Base-by-base conservation (phyloP, 2,329 filamentous ascomycete genomes). In the Colletotrichum chlorophyti region DNA sequence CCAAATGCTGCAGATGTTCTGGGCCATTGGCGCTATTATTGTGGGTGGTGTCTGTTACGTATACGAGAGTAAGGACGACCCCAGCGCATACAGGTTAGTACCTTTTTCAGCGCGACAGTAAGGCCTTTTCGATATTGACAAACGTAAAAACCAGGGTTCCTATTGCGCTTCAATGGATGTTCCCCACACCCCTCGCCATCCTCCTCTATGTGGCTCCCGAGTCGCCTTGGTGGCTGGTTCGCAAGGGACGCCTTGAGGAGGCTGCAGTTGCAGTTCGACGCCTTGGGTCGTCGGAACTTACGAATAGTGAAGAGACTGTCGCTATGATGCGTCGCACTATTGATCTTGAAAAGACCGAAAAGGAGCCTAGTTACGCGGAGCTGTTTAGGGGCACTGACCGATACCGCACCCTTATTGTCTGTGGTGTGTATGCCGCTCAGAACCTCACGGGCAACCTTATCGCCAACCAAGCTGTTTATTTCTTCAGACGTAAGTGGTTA, bases 1-100 rank as follows among this genome's bases (percentile, higher is more conserved):
- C 3, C 81, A 84, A 71, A 87, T 84, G 79, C 65, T 88, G 70
- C 85, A 88, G 72, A 87, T 87, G 83, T 85, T 83, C 74, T 88
- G 84, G 84, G 81, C 84, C 15, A 82, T 88, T 66, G 85, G 84
- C 23, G 70, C 72, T 31, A 87, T 88, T 67, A 84, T 88, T 57
- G 85, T 87, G 21, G 81, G 77, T 27, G 84, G 72, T 58, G 77
- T 83, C 60, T 82, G 81, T 48, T 87, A 83, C 69, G 66, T 70
- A 43, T 86, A 84, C 74, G 75, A 84, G 61, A 67, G 55, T 24
- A 60, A 64, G 31, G 14, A 4, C 3, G 58, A 60, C 31, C 12
- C 64, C 17, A 68, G 65, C 58, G 64, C 65, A 1, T 70, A 63
- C 31, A 57, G 12, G 54, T 58, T 34, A 2, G 54, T 53, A 5